These are phyloP conservation scores for Reutealis trisperma DNA, from an alignment of 345 rosid species.

Conservation along the genomic window DNA sequence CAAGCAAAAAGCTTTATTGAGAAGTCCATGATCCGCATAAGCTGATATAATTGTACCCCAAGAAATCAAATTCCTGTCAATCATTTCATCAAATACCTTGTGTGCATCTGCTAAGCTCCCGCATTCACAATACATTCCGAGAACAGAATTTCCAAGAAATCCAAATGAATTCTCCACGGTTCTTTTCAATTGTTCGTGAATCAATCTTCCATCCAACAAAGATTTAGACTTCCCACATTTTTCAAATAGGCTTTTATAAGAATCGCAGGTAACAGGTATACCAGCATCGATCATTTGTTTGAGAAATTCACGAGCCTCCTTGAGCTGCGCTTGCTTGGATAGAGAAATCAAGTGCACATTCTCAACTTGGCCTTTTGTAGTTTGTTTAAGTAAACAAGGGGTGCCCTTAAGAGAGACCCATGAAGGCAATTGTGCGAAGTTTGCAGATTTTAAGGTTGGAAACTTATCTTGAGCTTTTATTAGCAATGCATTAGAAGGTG, in stretches of 20 bases:
- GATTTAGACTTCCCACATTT: slow-evolving; percentile 44
- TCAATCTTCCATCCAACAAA: slow-evolving; percentile 47
- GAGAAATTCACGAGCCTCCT: slow-evolving; percentile 62
- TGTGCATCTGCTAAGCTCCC: slow-evolving; percentile 60
- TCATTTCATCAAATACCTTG: slow-evolving; percentile 62
- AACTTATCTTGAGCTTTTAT: slow-evolving; percentile 14
- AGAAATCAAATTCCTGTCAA: slow-evolving; percentile 43
- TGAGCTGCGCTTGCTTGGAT: slow-evolving; percentile 57
- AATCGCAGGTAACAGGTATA: slow-evolving; percentile 37
- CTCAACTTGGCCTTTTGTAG: slow-evolving; percentile 49
- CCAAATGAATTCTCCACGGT: slow-evolving; percentile 32
- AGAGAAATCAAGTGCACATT: slow-evolving; percentile 56
- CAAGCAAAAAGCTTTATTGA: slow-evolving; percentile 43
- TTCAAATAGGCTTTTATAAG: slow-evolving; percentile 51
- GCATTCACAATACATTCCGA: slow-evolving; percentile 54
- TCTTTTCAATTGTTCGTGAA: slow-evolving; percentile 42
- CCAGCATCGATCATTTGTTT: slow-evolving; percentile 54
- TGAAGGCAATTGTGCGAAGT: slow-evolving; percentile 52
- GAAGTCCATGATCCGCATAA: slow-evolving; percentile 38
- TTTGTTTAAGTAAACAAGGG: slow-evolving; percentile 30
- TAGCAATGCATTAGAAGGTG: slow-evolving; percentile 23
- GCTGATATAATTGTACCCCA: slow-evolving; percentile 56
- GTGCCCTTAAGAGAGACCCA: slow-evolving; percentile 56
- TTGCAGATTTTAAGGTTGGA: slow-evolving; percentile 31
- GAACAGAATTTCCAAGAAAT: slow-evolving; percentile 45